Base-by-base conservation (phyloP, 108 stramenopile genomes). In the Nitzschia sp. region DNA sequence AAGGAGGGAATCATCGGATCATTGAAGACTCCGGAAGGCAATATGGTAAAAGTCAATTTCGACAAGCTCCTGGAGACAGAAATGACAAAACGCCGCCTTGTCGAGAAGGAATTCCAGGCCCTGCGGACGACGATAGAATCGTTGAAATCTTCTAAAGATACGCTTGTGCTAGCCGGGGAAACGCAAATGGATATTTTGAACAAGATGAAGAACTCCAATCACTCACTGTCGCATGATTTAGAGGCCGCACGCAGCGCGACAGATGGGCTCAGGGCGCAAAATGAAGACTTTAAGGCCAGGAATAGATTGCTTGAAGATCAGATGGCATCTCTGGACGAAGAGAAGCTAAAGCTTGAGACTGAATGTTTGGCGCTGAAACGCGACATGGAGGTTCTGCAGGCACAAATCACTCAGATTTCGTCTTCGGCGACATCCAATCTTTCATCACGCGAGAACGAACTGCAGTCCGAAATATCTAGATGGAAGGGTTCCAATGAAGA, bases 71-170 rank as follows among this genome's bases (percentile, higher is more conserved):
- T 91, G 25, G 68, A 78, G 55, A 64, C 76, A 23, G 87, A 91
- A 69, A 85, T 82, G 27, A 80, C 79, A 11, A 91, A 88, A 59
- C 74, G 90, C 17, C 79, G 78, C 15, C 77, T 91, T 11, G 59
- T 91, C 8, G 83, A 91, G 61, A 67, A 87, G 51, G 84, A 85
- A 46, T 58, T 81, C 4, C 76, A 82, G 6, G 57, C 54, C 1
- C 53, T 80, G 27, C 79, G 74, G 29, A 18, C 46, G 11, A 35
- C 53, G 8, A 55, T 38, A 23, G 64, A 72, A 31, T 33, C 57
- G 19, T 26, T 71, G 26, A 72, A 78, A 28, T 24, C 55, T 5
- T 32, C 56, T 0, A 66, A 67, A 21, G 64, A 64, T 29, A 3
- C 53, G 18, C 30, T 73, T 18, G 62, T 64, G 11, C 24, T 32